A percentile compares a stretch with the other conserved stretches of the same genome.
Conservation (phyloP, 2,329 filamentous ascomycete genomes). For the Epichloe festucae region DNA sequence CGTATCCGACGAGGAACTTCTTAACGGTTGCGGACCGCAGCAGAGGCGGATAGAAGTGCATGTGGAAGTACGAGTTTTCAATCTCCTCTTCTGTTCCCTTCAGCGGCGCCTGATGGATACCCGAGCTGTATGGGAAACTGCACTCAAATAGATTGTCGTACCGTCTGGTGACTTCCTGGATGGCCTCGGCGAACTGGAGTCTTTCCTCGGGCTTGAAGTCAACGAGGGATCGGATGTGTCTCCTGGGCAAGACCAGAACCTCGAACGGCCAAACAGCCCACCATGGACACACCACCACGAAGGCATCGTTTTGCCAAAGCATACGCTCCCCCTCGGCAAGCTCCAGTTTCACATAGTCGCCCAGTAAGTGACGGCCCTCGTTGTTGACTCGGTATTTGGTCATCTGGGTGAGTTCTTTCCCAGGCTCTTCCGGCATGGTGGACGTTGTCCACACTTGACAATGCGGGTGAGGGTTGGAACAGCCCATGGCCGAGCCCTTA, state of each 20-base stretch:
- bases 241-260: constrained; percentile 75
- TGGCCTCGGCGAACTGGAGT: constrained; percentile 62
- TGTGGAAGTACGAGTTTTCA: constrained; percentile 80
- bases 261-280: constrained; percentile 98
- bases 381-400: constrained; percentile 64
- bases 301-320: constrained; percentile 75
- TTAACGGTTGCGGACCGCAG: constrained; percentile 84
- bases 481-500: constrained; percentile 95
- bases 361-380: constrained; percentile 61
- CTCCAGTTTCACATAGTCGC: constrained; percentile 79
- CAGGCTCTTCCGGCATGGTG: constrained; percentile 77
- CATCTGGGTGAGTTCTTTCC: constrained; percentile 65
- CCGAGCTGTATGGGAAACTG: constrained; percentile 92
- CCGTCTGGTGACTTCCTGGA: constrained; percentile 76
- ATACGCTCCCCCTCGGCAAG: constrained; percentile 69
- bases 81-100: constrained; percentile 71
- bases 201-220: constrained; percentile 66
- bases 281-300: constrained; percentile 87
- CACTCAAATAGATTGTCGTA: constrained; percentile 98
- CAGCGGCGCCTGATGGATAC: constrained; percentile 88
- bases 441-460: constrained; percentile 95
- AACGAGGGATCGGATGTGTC: constrained; percentile 71
- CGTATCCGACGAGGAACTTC: constrained; percentile 94
- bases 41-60: constrained; percentile 95
- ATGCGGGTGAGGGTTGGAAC: constrained; percentile 95